Evolutionary conservation across 352 stramenopile species (phyloP).

Genomic region (Aphanomyces invadans): DNA sequence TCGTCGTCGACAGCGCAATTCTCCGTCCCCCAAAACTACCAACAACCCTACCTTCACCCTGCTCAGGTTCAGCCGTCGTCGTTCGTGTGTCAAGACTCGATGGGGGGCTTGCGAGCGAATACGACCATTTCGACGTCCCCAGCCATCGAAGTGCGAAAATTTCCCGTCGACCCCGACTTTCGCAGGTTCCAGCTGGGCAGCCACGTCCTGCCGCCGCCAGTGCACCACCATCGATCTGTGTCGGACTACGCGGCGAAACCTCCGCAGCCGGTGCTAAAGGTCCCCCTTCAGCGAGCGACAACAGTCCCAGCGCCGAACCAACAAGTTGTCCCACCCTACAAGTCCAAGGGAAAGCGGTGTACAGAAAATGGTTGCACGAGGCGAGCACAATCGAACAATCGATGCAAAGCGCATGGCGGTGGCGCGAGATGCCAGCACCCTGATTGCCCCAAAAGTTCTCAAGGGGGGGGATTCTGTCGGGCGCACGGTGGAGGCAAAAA

Average conservation of each 20-base stretch:
- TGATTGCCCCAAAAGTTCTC: conserved; percentile 57
- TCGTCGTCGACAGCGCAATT: background rate
- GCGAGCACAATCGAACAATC: conserved; percentile 73
- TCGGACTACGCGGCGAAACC: background rate
- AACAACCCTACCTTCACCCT: background rate
- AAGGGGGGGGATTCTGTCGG: conserved; percentile 71
- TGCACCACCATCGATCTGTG: background rate
- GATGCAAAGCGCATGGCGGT: conserved; percentile 70
- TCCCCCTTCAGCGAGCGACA: conserved; percentile 15
- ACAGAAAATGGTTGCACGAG: conserved; percentile 47
- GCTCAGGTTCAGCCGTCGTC: background rate
- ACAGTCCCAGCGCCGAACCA: conserved; percentile 5
- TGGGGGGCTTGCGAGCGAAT: background rate
- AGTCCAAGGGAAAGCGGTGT: conserved; percentile 69
- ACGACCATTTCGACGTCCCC: conserved; percentile 8
- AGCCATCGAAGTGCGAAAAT: conserved; percentile 8
- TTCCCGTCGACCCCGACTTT: conserved; percentile 2
- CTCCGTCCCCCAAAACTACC: background rate
- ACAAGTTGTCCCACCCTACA: conserved; percentile 1
- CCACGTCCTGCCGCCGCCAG: background rate
- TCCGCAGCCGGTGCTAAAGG: background rate
- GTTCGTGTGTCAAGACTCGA: background rate
- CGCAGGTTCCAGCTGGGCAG: background rate
- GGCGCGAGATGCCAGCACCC: conserved; percentile 62
- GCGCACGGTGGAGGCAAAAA: conserved; percentile 75